Percentiles rank a stretch among this genome's conserved stretches.
phyloP scores from a whole-genome alignment of 1,139 yeast genomes.

The Geotrichum histeridarum region DNA sequence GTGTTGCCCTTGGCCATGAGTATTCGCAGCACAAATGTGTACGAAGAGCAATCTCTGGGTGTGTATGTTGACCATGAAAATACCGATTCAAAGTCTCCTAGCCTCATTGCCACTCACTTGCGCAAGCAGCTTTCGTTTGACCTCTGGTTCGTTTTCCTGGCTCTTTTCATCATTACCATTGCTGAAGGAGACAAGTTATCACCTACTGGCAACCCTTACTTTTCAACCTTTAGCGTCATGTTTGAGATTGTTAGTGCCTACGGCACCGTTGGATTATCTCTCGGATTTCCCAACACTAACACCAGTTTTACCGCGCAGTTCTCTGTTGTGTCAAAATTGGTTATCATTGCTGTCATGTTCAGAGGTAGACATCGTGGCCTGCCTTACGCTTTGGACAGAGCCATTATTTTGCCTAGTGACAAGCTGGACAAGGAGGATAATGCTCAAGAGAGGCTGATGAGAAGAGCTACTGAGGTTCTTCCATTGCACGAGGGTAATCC shows the following conservation, averaged over 20 bases:
- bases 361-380: slow-evolving; percentile 96
- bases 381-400: slow-evolving; percentile 90
- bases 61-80: slow-evolving; percentile 53
- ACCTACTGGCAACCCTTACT: slow-evolving; percentile 44
- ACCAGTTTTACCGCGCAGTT: slow-evolving; percentile 74
- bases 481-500: neutral
- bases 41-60: slow-evolving; percentile 93
- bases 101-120: slow-evolving; percentile 81
- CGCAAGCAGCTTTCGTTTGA: slow-evolving; percentile 90
- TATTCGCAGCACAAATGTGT: slow-evolving; percentile 92
- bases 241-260: slow-evolving; percentile 93
- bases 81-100: slow-evolving; percentile 32
- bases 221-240: slow-evolving; percentile 64
- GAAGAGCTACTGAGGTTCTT: slow-evolving; percentile 24
- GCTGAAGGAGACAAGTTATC: slow-evolving; percentile 70
- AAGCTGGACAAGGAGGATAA: slow-evolving; percentile 63
- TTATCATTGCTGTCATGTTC: slow-evolving; percentile 81
- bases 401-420: slow-evolving; percentile 79
- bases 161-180: slow-evolving; percentile 77
- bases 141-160: slow-evolving; percentile 87
- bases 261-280: slow-evolving; percentile 88
- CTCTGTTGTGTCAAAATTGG: slow-evolving; percentile 67
- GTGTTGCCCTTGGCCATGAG: slow-evolving; percentile 94
- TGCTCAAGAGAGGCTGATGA: slow-evolving; percentile 29
- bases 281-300: slow-evolving; percentile 67